These are phyloP conservation scores for Penicillium sp. DNA, from an alignment of 2,329 filamentous ascomycete genomes.

Conservation along the genomic window DNA sequence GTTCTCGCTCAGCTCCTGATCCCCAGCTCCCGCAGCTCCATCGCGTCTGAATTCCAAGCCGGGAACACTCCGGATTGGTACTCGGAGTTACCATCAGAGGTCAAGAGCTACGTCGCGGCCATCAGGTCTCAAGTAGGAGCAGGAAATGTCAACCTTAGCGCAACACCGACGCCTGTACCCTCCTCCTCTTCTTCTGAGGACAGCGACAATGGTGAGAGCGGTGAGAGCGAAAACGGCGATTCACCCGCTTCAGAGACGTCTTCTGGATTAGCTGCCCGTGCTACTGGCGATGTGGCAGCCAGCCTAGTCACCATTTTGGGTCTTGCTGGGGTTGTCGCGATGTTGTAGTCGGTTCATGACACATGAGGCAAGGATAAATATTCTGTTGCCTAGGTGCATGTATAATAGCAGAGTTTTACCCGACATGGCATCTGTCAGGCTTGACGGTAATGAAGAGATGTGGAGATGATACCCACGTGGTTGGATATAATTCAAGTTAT, in stretches of 20 bases:
- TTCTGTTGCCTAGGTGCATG: neutral
- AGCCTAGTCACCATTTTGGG: constrained; percentile 1
- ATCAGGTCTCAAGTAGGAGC: constrained; percentile 36
- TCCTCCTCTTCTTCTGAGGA: neutral
- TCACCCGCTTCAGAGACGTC: neutral
- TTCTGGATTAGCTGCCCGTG: constrained; percentile 1
- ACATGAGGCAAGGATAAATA: neutral
- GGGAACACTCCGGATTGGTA: constrained; percentile 42
- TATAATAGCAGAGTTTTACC: neutral
- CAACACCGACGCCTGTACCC: neutral
- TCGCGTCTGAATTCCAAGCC: constrained; percentile 37
- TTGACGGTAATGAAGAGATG: neutral
- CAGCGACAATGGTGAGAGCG: neutral
- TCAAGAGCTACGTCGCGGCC: constrained; percentile 39
- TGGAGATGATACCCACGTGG: neutral
- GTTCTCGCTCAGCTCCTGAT: constrained; percentile 37
- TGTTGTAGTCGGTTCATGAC: neutral
- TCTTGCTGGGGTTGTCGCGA: constrained; percentile 1
- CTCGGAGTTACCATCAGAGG: constrained; percentile 32
- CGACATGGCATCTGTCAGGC: neutral
- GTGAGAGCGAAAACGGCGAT: neutral
- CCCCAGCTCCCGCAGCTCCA: constrained; percentile 33
- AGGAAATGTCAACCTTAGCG: constrained; percentile 10
- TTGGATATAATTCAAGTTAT: neutral
- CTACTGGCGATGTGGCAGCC: constrained; percentile 13